Evolutionary conservation across 352 stramenopile genomes (phyloP).

Genomic region (Phytophthora ohioensis): DNA sequence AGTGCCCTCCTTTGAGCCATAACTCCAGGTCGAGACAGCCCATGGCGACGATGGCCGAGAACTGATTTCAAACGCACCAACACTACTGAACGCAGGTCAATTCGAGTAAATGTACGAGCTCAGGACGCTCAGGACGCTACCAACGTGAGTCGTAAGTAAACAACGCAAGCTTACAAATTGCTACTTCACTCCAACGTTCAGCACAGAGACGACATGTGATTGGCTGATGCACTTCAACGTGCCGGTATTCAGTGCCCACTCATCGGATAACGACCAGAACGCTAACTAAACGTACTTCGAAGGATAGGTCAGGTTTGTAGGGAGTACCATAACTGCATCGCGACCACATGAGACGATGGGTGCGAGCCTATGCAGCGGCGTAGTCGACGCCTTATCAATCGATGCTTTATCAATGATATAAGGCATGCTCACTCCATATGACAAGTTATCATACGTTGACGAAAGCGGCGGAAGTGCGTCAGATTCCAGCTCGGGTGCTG

Average conservation of each 20-base stretch:
- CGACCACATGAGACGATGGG: constrained; percentile 2
- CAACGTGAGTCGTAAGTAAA: background rate
- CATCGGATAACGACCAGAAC: constrained; percentile 15
- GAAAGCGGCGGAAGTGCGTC: background rate
- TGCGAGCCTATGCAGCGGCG: constrained; percentile 1
- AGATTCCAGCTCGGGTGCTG: background rate
- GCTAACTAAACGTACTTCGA: constrained; percentile 1
- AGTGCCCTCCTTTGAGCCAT: background rate
- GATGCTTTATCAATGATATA: too few relatives aligned
- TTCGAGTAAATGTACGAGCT: background rate
- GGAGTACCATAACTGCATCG: background rate
- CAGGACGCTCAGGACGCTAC: constrained; percentile 2
- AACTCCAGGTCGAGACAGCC: constrained; percentile 27
- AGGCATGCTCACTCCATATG: background rate
- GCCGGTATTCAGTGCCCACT: constrained; percentile 10
- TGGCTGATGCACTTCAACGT: constrained; percentile 22
- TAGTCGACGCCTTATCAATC: background rate
- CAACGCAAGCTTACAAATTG: background rate
- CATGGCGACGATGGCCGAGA: constrained; percentile 29
- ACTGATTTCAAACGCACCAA: constrained; percentile 13
- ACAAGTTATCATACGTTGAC: background rate
- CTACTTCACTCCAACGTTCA: constrained; percentile 2
- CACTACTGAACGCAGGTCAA: constrained; percentile 20
- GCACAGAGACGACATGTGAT: background rate
- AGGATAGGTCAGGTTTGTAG: constrained; percentile 19